Conservation (phyloP, 176 grass and related monocot species). For the Bothriochloa decipiens region DNA sequence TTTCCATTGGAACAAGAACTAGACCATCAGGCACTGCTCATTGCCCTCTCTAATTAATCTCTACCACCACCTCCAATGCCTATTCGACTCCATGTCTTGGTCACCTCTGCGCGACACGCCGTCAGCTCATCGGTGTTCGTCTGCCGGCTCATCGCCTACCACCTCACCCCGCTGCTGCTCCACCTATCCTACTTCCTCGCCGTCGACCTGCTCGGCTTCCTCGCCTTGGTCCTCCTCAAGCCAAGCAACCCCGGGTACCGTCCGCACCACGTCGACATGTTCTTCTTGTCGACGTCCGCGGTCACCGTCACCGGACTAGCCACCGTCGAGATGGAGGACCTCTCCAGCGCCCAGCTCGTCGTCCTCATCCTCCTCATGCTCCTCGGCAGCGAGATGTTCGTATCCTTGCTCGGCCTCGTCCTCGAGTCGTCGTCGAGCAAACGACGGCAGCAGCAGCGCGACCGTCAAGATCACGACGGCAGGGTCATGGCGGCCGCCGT, state of each 20-base stretch:
- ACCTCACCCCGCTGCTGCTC: constrained; percentile 51
- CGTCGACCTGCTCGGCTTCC: constrained; percentile 64
- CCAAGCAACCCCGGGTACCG: constrained; percentile 35
- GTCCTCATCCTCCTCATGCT: constrained; percentile 73
- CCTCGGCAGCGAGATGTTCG: constrained; percentile 72
- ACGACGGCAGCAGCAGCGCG: background rate
- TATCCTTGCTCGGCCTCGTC: constrained; percentile 54
- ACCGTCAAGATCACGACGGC: background rate
- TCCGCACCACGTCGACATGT: constrained; percentile 52
- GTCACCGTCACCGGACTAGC: constrained; percentile 76
- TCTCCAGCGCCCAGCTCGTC: constrained; percentile 62
- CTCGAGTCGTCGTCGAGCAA: constrained; percentile 1
- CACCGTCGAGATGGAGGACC: constrained; percentile 69
- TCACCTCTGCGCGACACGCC: background rate
- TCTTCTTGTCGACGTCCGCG: constrained; percentile 69
- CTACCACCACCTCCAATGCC: constrained; percentile 20
- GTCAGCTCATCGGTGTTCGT: constrained; percentile 22
- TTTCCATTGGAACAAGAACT: constrained; percentile 29
- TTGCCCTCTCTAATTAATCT: background rate
- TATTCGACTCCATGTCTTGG: background rate
- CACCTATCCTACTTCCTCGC: constrained; percentile 62
- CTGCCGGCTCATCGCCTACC: constrained; percentile 42
- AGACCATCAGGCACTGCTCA: background rate
- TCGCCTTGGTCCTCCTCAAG: constrained; percentile 49
- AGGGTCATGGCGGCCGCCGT: constrained; percentile 22